A percentile compares a stretch with the other conserved stretches of the same genome.
Conservation (phyloP, 306 rosid species). For the Inga leiocalycina region DNA sequence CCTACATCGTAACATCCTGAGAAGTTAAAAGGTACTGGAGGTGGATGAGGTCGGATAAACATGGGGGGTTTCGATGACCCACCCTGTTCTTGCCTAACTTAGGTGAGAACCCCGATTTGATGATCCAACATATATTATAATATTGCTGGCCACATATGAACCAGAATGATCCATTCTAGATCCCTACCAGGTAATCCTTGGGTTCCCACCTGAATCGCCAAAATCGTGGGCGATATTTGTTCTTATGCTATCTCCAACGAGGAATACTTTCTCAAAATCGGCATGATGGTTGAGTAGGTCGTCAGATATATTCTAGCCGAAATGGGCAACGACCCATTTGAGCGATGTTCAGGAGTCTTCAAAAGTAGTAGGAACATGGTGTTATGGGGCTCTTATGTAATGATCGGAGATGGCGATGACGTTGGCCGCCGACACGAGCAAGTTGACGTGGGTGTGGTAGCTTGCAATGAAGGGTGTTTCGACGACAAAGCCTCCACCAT, state of each 20-base stretch:
- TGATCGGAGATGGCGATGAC: background rate
- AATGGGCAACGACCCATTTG: slow-evolving; percentile 8
- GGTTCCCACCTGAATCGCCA: background rate
- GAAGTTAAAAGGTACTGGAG: too few relatives aligned
- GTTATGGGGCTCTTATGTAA: slow-evolving; percentile 19
- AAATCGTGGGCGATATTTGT: background rate
- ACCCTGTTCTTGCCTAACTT: too few relatives aligned
- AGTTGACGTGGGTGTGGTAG: background rate
- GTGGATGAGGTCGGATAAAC: too few relatives aligned
- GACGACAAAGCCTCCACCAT: background rate
- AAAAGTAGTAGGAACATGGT: background rate
- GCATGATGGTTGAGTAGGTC: background rate
- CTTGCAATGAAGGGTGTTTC: background rate
- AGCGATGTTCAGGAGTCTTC: slow-evolving; percentile 8
- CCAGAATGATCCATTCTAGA: background rate
- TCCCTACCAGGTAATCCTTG: background rate
- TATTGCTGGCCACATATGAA: background rate
- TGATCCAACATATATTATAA: too few relatives aligned
- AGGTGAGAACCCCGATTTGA: too few relatives aligned
- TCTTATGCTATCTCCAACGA: background rate
- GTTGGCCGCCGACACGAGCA: background rate
- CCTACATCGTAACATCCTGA: too few relatives aligned
- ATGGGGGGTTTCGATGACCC: too few relatives aligned
- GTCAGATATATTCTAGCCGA: background rate
- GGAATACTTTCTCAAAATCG: background rate